Evolutionary conservation across 768 basidiomycete species (phyloP), one percentile per base, ranked within the genome.

Genomic region (Tylopilus rubrobrunneus): DNA sequence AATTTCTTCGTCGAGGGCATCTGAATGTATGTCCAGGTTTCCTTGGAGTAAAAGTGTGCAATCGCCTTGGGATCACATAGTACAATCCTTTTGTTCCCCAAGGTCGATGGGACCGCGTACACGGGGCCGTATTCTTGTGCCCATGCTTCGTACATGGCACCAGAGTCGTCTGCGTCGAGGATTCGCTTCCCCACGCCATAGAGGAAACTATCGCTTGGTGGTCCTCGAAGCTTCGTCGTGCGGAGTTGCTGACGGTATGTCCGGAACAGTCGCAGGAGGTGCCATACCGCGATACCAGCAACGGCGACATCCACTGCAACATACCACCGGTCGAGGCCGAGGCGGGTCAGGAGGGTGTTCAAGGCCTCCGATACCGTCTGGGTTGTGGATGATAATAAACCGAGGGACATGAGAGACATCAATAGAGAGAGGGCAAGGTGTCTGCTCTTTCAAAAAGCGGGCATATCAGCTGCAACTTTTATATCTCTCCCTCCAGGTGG

Each of bases 31-130:
- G 68, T 71, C 14, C 63, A 48, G 1, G 52, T 45, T 5, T 64
- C 59, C 5, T 58, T 58, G n/a, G 52, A 28, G 29, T 56, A 45
- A 3, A 49, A 54, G 34, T 63, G 59, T 7, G 62, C 46, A 19
- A 63, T 61, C 6, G 62, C 58, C 48, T 77, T 81, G 4, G 76
- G 76, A 56, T 81, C 81, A 40, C 71, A 69, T 12, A 67, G 27
- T 3, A 67, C 14, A 19, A 67, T 48, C 33, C 23, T 47, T 9
- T 34, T 41, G 4, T 15, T 31, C 3, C 66, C 58, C 11, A 67
- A 17, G 2, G 57, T 44, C 14, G 56, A 56, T 5, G 66, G 63
- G 12, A 60, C 40, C 4, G 34, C 48, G 14, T 63, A 67, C 11
- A 42, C 63, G 0, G 48, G 37, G 1, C 66, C 66, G 34, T 62